Evolutionary conservation across 768 basidiomycete species (phyloP).

Genomic region (Tulasnella sp.): DNA sequence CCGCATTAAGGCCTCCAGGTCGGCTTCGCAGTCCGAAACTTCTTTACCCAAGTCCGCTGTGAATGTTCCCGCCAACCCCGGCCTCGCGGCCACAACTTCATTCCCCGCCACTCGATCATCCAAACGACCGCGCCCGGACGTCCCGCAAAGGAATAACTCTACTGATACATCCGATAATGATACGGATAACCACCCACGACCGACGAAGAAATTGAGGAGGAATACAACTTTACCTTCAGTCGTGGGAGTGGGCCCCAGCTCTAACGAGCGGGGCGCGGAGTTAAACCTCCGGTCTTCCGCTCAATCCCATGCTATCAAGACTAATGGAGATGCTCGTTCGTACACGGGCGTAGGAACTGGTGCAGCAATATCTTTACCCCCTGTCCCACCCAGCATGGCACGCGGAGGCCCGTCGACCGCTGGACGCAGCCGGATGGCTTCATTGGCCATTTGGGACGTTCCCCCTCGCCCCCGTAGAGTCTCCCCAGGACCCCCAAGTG

Average conservation of each 20-base stretch:
- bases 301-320: constrained; percentile 11
- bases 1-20: background rate
- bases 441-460: background rate
- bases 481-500: background rate
- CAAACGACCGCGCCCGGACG: background rate
- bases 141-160: background rate
- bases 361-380: background rate
- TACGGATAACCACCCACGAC: constrained; percentile 7
- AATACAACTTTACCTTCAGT: background rate
- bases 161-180: constrained; percentile 8
- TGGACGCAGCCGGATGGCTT: background rate
- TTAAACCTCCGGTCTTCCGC: constrained; percentile 13
- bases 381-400: background rate
- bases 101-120: background rate
- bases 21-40: background rate
- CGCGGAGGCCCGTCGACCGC: background rate
- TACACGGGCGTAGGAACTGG: background rate
- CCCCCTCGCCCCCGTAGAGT: constrained; percentile 7
- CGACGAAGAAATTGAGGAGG: constrained; percentile 7
- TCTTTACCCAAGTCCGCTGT: background rate
- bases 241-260: constrained; percentile 17
- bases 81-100: background rate
- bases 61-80: background rate
- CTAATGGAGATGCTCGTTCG: constrained; percentile 5
- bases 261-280: constrained; percentile 9